Evolutionary conservation across 192 early-diverging fungal species (phyloP).

Genomic region (Phycomyces nitens): DNA sequence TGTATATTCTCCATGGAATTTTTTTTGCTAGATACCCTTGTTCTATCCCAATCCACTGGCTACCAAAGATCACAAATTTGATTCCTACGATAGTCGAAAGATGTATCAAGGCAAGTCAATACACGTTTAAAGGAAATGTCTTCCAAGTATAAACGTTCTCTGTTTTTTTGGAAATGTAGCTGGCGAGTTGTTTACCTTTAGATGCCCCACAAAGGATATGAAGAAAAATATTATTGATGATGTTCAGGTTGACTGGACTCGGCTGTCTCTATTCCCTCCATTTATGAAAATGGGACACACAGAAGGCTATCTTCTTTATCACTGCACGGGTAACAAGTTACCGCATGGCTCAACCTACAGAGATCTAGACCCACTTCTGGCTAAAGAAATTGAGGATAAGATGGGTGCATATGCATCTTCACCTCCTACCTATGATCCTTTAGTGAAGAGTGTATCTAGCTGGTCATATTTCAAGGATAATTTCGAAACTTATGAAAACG

Average conservation of each 20-base stretch:
- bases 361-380: not conserved
- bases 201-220: conserved; percentile 1
- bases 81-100: conserved; percentile 10
- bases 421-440: conserved; percentile 2
- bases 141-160: not conserved
- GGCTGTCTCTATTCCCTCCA: conserved; percentile 3
- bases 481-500: conserved; percentile 14
- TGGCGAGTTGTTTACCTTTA: conserved; percentile 19
- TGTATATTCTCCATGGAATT: not conserved
- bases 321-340: conserved; percentile 15
- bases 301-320: conserved; percentile 13
- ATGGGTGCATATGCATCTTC: conserved; percentile 1
- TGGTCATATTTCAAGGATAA: conserved; percentile 20
- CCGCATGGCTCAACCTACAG: conserved; percentile 8
- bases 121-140: not conserved
- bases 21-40: conserved; percentile 10
- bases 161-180: not conserved
- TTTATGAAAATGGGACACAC: conserved; percentile 24
- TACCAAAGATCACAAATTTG: conserved; percentile 9
- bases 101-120: conserved; percentile 24
- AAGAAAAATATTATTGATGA: conserved; percentile 8
- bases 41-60: conserved; percentile 23
- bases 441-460: conserved; percentile 9
- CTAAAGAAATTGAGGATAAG: not conserved
- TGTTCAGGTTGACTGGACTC: conserved; percentile 19